Evolutionary conservation across 768 basidiomycete species (phyloP).

Genomic region (Mycena polygramma): DNA sequence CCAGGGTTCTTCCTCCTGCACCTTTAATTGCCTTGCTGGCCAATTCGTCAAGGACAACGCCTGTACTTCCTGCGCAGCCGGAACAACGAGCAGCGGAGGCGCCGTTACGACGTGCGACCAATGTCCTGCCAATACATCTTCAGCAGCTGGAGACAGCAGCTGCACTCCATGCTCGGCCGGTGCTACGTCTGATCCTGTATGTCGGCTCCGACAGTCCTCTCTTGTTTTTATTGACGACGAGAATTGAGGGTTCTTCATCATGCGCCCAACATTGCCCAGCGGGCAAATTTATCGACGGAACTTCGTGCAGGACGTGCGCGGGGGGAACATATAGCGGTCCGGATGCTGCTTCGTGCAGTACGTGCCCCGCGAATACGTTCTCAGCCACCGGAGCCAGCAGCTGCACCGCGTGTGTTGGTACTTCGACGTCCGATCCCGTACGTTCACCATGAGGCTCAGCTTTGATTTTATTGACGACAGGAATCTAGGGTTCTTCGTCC

Average conservation of each 20-base stretch:
- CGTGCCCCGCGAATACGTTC: not conserved
- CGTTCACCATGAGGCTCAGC: not conserved
- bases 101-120: not conserved
- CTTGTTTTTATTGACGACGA: too few relatives aligned
- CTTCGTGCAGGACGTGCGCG: too few relatives aligned
- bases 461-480: not conserved
- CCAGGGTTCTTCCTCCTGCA: too few relatives aligned
- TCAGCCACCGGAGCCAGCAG: not conserved
- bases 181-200: too few relatives aligned
- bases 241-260: too few relatives aligned
- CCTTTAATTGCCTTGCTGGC: not conserved
- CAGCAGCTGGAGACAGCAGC: not conserved
- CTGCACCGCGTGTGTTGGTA: not conserved
- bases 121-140: not conserved
- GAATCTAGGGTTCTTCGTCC: not conserved
- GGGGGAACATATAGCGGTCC: too few relatives aligned
- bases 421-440: not conserved
- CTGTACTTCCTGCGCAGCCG: not conserved
- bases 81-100: not conserved
- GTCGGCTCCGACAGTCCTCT: too few relatives aligned
- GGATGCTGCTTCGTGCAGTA: not conserved
- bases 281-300: too few relatives aligned
- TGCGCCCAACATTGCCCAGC: too few relatives aligned
- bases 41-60: too few relatives aligned
- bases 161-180: not conserved